Percentiles rank a stretch among this genome's conserved stretches.
Conservation (phyloP, 352 stramenopile species). For the Pythium inflatum region DNA sequence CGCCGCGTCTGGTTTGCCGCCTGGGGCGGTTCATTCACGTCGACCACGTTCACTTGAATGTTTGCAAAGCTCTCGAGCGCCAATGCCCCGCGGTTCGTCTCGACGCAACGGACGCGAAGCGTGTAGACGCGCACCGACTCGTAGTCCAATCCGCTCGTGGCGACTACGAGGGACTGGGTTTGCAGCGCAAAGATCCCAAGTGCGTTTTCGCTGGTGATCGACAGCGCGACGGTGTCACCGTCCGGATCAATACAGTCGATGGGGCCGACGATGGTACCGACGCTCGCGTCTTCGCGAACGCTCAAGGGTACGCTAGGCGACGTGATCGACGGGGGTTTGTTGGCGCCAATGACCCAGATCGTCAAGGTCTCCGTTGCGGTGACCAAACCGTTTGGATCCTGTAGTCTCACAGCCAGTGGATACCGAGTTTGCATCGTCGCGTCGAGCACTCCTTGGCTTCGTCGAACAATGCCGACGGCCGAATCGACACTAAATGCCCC, state of each 20-base stretch:
- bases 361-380: conserved; percentile 13
- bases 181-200: conserved; percentile 29
- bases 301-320: not conserved
- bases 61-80: conserved; percentile 5
- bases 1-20: conserved; percentile 23
- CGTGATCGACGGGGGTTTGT: conserved; percentile 34
- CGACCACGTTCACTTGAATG: conserved; percentile 28
- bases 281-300: conserved; percentile 25
- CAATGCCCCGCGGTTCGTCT: conserved; percentile 11
- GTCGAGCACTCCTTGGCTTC: not conserved
- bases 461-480: conserved; percentile 22
- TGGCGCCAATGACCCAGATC: conserved; percentile 29
- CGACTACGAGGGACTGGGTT: conserved; percentile 12
- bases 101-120: conserved; percentile 24
- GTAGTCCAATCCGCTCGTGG: conserved; percentile 29
- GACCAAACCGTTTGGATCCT: conserved; percentile 24
- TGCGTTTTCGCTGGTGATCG: conserved; percentile 23
- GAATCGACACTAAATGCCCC: conserved; percentile 26
- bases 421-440: conserved; percentile 23
- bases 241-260: conserved; percentile 28
- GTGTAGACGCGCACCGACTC: conserved; percentile 14
- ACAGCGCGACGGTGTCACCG: conserved; percentile 16
- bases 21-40: conserved; percentile 38
- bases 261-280: conserved; percentile 14
- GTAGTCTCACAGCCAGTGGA: conserved; percentile 7